phyloP scores from a whole-genome alignment of 306 rosid species.

The Castanea mollissima region DNA sequence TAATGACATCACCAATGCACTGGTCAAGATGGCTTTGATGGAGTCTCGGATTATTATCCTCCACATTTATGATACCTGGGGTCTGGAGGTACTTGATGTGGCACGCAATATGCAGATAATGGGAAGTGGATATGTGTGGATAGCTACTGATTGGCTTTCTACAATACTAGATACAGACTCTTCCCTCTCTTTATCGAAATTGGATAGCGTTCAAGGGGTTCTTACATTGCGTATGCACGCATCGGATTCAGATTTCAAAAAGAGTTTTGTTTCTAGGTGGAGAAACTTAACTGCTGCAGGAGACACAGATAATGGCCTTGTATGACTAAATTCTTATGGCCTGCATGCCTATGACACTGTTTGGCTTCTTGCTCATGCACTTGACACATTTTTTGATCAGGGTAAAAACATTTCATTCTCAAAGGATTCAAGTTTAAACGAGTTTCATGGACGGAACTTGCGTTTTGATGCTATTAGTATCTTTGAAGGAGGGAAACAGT shows the following conservation, averaged over 20 bases:
- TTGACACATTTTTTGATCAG: slow-evolving; percentile 62
- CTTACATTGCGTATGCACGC: slow-evolving; percentile 60
- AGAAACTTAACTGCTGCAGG: slow-evolving; percentile 47
- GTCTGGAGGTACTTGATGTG: slow-evolving; percentile 43
- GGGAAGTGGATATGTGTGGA: slow-evolving; percentile 86
- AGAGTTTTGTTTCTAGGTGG: slow-evolving; percentile 71
- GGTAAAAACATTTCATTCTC: slow-evolving; percentile 69
- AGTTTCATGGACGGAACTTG: slow-evolving; percentile 30
- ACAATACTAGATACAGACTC: slow-evolving; percentile 46
- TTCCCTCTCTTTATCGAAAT: slow-evolving; percentile 34
- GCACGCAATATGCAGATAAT: slow-evolving; percentile 75
- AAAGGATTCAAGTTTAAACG: slow-evolving; percentile 47
- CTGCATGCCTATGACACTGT: slow-evolving; percentile 86
- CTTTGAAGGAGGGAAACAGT: slow-evolving; percentile 57
- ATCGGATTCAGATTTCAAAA: slow-evolving; percentile 58
- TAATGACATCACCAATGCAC: slow-evolving; percentile 53
- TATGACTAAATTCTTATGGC: slow-evolving; percentile 50
- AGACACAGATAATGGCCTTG: slow-evolving; percentile 13
- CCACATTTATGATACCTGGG: slow-evolving; percentile 46
- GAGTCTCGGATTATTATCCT: slow-evolving; percentile 74
- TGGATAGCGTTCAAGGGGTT: slow-evolving; percentile 72
- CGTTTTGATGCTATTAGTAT: slow-evolving; percentile 65
- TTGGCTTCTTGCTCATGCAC: slow-evolving; percentile 74
- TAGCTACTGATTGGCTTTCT: slow-evolving; percentile 72
- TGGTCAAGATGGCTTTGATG: slow-evolving; percentile 67